Conservation (phyloP, 495 filamentous ascomycete species). For the Rhypophila decipiens region DNA sequence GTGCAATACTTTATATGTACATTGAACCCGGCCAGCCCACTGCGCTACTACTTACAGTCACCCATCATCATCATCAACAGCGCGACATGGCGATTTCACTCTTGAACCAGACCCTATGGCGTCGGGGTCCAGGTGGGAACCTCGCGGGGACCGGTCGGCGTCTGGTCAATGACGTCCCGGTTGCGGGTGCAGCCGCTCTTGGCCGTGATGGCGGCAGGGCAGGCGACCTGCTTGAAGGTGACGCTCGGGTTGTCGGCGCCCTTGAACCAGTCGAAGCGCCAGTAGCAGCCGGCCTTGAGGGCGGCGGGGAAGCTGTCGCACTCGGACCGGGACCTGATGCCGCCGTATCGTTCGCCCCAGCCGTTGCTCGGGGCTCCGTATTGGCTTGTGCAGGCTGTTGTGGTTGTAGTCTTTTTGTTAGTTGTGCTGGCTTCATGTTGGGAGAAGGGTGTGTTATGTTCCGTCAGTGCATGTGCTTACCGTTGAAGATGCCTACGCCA, state of each 20-base stretch:
- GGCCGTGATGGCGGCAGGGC: slow-evolving; percentile 52
- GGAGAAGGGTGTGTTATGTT: neutral
- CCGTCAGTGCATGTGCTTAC: slow-evolving; percentile 4
- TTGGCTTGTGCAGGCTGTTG: slow-evolving; percentile 47
- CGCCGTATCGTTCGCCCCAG: slow-evolving; percentile 61
- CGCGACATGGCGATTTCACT: neutral
- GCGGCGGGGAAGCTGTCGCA: slow-evolving; percentile 51
- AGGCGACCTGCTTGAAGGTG: slow-evolving; percentile 50
- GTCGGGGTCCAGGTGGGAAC: slow-evolving; percentile 13
- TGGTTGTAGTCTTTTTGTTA: slow-evolving; percentile 1
- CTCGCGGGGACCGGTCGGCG: slow-evolving; percentile 19
- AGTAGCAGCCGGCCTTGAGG: slow-evolving; percentile 59
- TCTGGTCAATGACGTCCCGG: slow-evolving; percentile 30
- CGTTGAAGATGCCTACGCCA: slow-evolving; percentile 60
- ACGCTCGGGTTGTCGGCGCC: slow-evolving; percentile 56
- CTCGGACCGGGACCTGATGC: slow-evolving; percentile 42
- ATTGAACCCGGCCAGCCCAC: too few relatives aligned
- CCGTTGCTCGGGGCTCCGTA: slow-evolving; percentile 51
- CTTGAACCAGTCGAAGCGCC: slow-evolving; percentile 63
- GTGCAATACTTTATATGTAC: neutral
- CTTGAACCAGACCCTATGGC: too few relatives aligned
- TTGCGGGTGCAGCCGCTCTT: slow-evolving; percentile 38
- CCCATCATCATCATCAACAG: too few relatives aligned
- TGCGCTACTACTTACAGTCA: too few relatives aligned
- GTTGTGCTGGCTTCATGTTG: slow-evolving; percentile 15